Conservation (phyloP, 2,329 filamentous ascomycete genomes). For the Sporothrix pseudoabietina region DNA sequence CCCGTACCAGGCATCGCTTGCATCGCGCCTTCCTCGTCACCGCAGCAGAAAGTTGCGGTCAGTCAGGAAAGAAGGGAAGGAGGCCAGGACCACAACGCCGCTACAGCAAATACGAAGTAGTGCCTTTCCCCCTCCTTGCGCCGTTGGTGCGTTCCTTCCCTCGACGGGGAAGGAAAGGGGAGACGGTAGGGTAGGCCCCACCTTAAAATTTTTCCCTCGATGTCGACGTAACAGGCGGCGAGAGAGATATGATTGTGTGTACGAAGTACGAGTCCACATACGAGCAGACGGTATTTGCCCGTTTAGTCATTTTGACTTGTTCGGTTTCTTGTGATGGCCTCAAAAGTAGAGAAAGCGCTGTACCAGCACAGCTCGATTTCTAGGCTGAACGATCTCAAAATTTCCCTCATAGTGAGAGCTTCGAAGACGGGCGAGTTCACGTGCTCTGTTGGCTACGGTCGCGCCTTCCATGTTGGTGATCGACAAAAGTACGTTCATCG, state of each 20-base stretch:
- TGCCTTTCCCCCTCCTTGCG: not conserved
- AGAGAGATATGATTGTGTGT: not conserved
- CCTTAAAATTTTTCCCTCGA: constrained; percentile 29
- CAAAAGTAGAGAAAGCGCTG: not conserved
- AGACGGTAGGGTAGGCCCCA: constrained; percentile 21
- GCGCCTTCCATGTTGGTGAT: not conserved
- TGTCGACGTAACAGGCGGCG: constrained; percentile 1
- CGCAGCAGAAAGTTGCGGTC: constrained; percentile 22
- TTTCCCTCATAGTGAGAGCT: constrained; percentile 1
- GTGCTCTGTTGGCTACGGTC: constrained; percentile 1
- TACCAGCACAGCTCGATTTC: not conserved
- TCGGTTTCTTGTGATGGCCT: not conserved
- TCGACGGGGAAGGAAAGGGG: not conserved
- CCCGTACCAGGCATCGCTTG: not conserved
- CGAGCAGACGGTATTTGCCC: not conserved
- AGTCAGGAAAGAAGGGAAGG: not conserved
- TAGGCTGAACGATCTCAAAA: not conserved
- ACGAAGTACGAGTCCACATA: not conserved
- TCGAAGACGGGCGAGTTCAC: not conserved
- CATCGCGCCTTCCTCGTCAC: not conserved
- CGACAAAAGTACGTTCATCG: not conserved
- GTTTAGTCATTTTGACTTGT: not conserved
- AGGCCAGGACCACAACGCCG: not conserved
- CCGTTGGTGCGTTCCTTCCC: constrained; percentile 14
- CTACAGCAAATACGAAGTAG: constrained; percentile 4